Evolutionary conservation across 2,329 filamentous ascomycete species (phyloP).

Genomic region (Westerdykella sp.): DNA sequence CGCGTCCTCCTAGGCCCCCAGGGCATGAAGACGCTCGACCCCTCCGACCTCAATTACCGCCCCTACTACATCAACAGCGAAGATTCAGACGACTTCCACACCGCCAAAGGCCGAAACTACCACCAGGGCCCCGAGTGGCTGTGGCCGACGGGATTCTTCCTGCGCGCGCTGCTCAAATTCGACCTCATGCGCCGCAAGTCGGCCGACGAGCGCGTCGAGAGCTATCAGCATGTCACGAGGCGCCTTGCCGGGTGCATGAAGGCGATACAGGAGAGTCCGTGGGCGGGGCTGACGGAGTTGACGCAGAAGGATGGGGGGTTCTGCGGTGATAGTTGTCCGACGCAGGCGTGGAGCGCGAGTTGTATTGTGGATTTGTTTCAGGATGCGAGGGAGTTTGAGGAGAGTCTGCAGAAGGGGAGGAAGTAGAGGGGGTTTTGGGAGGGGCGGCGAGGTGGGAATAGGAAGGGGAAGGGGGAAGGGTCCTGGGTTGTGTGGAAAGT

Average conservation of each 20-base stretch:
- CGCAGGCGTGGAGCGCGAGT: slow-evolving; percentile 92
- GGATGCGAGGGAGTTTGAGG: slow-evolving; percentile 56
- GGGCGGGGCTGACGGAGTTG: slow-evolving; percentile 88
- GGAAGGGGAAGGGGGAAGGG: too few relatives aligned
- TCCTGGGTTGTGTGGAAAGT: too few relatives aligned
- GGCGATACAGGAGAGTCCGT: slow-evolving; percentile 70
- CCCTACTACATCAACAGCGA: slow-evolving; percentile 94
- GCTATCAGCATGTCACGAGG: slow-evolving; percentile 89
- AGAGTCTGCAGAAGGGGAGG: too few relatives aligned
- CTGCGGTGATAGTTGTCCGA: slow-evolving; percentile 89
- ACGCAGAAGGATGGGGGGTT: slow-evolving; percentile 82
- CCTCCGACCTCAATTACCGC: slow-evolving; percentile 84
- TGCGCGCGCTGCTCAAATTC: slow-evolving; percentile 85
- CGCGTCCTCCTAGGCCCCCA: slow-evolving; percentile 73
- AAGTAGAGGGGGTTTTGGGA: too few relatives aligned
- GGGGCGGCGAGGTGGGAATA: too few relatives aligned
- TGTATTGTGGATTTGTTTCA: slow-evolving; percentile 95
- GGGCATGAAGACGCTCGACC: slow-evolving; percentile 94
- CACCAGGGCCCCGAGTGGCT: slow-evolving; percentile 98
- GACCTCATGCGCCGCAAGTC: slow-evolving; percentile 67
- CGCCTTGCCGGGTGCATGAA: slow-evolving; percentile 77
- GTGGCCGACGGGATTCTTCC: slow-evolving; percentile 94
- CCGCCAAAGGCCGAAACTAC: slow-evolving; percentile 92
- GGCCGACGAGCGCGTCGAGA: slow-evolving; percentile 67
- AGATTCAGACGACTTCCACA: slow-evolving; percentile 84